Conservation (phyloP, 1,284 basidiomycete species). For the Phaffia rhodozyma region DNA sequence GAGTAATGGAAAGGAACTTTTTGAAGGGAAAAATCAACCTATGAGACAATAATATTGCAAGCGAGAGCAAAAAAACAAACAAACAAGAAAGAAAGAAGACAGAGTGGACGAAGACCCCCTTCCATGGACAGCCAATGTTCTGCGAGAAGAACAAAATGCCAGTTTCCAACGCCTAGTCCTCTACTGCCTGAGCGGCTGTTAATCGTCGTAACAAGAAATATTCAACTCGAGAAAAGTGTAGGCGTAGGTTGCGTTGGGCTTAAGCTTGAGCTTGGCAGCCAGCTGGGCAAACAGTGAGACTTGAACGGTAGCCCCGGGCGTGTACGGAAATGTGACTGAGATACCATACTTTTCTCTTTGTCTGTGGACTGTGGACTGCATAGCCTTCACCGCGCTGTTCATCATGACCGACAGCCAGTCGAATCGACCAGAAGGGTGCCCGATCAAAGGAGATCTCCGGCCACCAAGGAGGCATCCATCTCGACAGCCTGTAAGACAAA, state of each 20-base stretch:
- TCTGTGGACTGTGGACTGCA: too few species aligned
- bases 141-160: slow-evolving; percentile 44
- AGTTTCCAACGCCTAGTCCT: not conserved
- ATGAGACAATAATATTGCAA: slow-evolving; percentile 63
- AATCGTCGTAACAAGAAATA: too few species aligned
- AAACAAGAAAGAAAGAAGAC: too few species aligned
- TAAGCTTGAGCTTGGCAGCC: slow-evolving; percentile 46
- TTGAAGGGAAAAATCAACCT: slow-evolving; percentile 22
- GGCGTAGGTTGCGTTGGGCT: slow-evolving; percentile 40
- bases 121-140: slow-evolving; percentile 55
- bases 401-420: too few species aligned
- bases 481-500: too few species aligned
- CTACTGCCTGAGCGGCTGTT: not conserved
- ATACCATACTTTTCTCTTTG: slow-evolving; percentile 72
- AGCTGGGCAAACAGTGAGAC: slow-evolving; percentile 45
- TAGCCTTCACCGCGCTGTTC: too few species aligned
- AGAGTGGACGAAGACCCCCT: slow-evolving; percentile 54
- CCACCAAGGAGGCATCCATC: too few species aligned
- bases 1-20: slow-evolving; percentile 13
- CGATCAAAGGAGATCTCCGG: too few species aligned
- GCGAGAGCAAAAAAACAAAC: slow-evolving; percentile 57
- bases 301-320: slow-evolving; percentile 30
- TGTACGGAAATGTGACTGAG: slow-evolving; percentile 52
- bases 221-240: slow-evolving; percentile 30
- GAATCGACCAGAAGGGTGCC: too few species aligned